Percentiles rank a stretch among this genome's conserved stretches.
These are phyloP conservation scores for Whalleya microplaca DNA, from an alignment of 2,329 filamentous ascomycete species.

Conservation along the genomic window DNA sequence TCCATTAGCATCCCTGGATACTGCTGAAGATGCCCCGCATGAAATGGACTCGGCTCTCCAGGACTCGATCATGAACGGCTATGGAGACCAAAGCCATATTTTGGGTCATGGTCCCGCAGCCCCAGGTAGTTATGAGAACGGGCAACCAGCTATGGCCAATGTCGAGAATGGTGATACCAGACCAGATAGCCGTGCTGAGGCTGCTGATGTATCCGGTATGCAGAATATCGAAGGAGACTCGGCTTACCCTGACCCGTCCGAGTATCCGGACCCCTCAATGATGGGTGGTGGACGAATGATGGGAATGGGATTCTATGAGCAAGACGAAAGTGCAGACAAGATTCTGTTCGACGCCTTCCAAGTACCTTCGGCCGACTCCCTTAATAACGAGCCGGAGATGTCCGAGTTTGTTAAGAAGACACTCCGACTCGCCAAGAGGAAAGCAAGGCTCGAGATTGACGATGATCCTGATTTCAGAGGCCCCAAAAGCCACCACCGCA, in stretches of 20 bases:
- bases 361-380: constrained; percentile 50
- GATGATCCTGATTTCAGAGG: constrained; percentile 58
- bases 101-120: constrained; percentile 27
- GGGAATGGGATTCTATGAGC: constrained; percentile 65
- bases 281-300: constrained; percentile 54
- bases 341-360: constrained; percentile 65
- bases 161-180: constrained; percentile 19
- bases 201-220: constrained; percentile 38
- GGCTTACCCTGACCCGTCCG: constrained; percentile 34
- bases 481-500: constrained; percentile 46
- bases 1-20: constrained; percentile 33
- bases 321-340: constrained; percentile 59
- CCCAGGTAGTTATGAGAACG: constrained; percentile 17
- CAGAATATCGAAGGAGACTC: constrained; percentile 33
- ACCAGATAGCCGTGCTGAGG: constrained; percentile 32
- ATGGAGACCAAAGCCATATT: constrained; percentile 42
- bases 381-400: constrained; percentile 50
- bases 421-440: constrained; percentile 56
- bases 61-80: constrained; percentile 38
- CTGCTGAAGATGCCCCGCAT: constrained; percentile 31
- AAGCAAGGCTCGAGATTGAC: constrained; percentile 56
- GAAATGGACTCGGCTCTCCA: constrained; percentile 37
- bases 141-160: constrained; percentile 15
- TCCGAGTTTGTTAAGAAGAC: constrained; percentile 61
- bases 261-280: constrained; percentile 52